Evolutionary conservation across 768 basidiomycete genomes (phyloP).

Genomic region (Pulveroboletus sp.): DNA sequence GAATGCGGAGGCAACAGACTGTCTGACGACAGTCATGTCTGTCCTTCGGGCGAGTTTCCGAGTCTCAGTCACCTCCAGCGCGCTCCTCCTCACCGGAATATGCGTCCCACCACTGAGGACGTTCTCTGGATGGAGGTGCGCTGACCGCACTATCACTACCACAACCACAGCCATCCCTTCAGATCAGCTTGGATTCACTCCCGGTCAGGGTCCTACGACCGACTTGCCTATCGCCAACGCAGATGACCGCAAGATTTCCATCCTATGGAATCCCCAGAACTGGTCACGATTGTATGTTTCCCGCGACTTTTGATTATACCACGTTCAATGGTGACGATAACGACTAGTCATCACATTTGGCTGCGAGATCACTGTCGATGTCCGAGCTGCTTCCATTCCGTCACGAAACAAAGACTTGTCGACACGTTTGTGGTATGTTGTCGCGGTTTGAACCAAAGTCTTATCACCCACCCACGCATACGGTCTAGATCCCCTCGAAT

Average conservation of each 20-base stretch:
- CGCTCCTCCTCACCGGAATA: not conserved
- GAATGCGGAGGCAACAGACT: too few species aligned
- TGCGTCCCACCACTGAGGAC: not conserved
- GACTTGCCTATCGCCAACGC: slow-evolving; percentile 51
- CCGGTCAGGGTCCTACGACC: slow-evolving; percentile 7
- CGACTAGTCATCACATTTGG: slow-evolving; percentile 80
- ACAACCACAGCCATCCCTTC: slow-evolving; percentile 18
- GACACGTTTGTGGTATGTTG: slow-evolving; percentile 72
- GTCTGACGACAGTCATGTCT: slow-evolving; percentile 1
- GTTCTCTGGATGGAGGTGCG: not conserved
- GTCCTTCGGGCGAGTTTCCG: not conserved
- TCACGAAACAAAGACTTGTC: slow-evolving; percentile 87
- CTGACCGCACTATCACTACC: slow-evolving; percentile 2
- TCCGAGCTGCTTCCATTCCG: slow-evolving; percentile 75
- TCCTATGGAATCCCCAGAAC: slow-evolving; percentile 67
- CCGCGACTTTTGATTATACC: not conserved
- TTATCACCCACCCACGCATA: slow-evolving; percentile 2
- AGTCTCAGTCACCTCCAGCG: too few species aligned
- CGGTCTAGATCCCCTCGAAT: slow-evolving; percentile 64
- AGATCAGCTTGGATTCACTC: slow-evolving; percentile 27
- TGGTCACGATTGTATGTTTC: slow-evolving; percentile 74
- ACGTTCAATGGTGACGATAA: not conserved
- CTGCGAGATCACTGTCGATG: slow-evolving; percentile 92
- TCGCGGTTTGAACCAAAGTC: not conserved
- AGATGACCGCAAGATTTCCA: slow-evolving; percentile 56